These are phyloP conservation scores for Isabelozyma heimii DNA, from an alignment of 805 yeast genomes.

Conservation along the genomic window DNA sequence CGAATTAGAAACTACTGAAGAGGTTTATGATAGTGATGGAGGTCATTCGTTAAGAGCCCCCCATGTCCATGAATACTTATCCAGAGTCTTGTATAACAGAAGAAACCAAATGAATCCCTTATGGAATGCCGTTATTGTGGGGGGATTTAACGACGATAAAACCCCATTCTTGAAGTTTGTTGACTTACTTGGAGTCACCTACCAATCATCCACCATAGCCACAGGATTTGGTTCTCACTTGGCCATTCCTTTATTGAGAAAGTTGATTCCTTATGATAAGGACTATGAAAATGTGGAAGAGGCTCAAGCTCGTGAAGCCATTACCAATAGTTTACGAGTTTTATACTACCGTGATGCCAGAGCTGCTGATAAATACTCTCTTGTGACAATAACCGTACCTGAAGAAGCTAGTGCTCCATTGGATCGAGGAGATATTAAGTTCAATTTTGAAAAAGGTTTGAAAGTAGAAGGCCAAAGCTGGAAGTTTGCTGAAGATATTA, in stretches of 20 bases:
- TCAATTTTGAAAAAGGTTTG: constrained; percentile 62
- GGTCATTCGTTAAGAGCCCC: constrained; percentile 68
- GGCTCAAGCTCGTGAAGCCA: constrained; percentile 72
- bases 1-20: constrained; percentile 69
- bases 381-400: constrained; percentile 61
- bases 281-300: constrained; percentile 70
- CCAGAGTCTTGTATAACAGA: constrained; percentile 80
- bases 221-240: constrained; percentile 96
- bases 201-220: constrained; percentile 83
- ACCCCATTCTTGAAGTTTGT: constrained; percentile 78
- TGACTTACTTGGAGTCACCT: constrained; percentile 88
- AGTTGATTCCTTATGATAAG: constrained; percentile 73
- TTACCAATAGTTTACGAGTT: constrained; percentile 88
- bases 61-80: constrained; percentile 82
- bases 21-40: constrained; percentile 73
- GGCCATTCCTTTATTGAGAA: constrained; percentile 89
- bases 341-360: constrained; percentile 96
- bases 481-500: constrained; percentile 85
- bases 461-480: constrained; percentile 77
- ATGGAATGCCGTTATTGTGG: constrained; percentile 93
- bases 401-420: constrained; percentile 22
- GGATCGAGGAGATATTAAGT: constrained; percentile 34
- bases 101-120: constrained; percentile 93
- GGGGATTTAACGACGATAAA: constrained; percentile 71
- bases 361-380: constrained; percentile 78